Base-by-base conservation (phyloP, 495 filamentous ascomycete genomes). In the Cenococcum geophilum region DNA sequence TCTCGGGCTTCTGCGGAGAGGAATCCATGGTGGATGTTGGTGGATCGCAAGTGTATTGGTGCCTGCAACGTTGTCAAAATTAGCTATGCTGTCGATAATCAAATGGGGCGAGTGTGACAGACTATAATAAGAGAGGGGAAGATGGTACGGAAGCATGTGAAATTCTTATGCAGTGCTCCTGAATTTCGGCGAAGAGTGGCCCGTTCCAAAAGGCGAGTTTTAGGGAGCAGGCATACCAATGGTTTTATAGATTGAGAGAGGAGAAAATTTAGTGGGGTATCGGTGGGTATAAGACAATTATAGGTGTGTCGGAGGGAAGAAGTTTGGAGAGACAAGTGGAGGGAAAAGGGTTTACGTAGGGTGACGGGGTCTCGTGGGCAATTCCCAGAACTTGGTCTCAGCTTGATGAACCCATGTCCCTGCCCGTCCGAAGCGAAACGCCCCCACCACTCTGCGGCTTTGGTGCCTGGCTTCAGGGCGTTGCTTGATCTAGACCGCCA, bases 1-100 rank as follows among this genome's bases (percentile, higher is more conserved):
- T 57, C 40, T 68, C 66, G 53, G 49, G 25, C 49, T 52, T 52
- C 20, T 27, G 22, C 21, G 25, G 49, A 25, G 49, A 45, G 4
- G 40, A 45, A 16, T 45, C 40, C 40, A 45, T 45, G 40, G 14
- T 45, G 40, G 40, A 18, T 18, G 14, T 45, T 45, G 12, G 14
- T 45, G 12, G 18, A 45, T 45, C 2, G 40, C 14, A 10, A 4
- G 40, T 45, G 40, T 45, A 45, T 45, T 14, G 1, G 18, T 45
- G 18, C 40, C 40, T 45, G 18, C 18, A 10, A 18, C 1, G 12
- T 16, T 45, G 18, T 45, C 40, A 45, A 14, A 16, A 18, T 45
- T 45, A 45, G 18, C 40, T 45, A 14, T 45, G 11, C 1, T 18
- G 14, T 4, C 12, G 11, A 45, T 45, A 14, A 10, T 45, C 2